A percentile compares a stretch with the other conserved stretches of the same genome.
These are phyloP conservation scores for Saccharomyces hybrid DNA, from an alignment of 1,139 yeast species.

Conservation along the genomic window DNA sequence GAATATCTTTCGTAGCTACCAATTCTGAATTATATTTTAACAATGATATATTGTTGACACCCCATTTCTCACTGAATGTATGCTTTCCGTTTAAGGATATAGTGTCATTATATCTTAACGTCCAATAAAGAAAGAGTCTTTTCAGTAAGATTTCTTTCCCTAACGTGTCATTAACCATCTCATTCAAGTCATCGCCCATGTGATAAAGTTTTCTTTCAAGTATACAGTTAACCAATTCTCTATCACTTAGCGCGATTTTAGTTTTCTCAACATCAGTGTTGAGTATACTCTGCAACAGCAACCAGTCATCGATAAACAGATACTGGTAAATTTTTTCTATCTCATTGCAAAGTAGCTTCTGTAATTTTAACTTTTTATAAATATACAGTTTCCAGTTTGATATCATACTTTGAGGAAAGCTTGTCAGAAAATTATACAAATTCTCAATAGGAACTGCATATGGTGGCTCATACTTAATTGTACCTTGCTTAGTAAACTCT, in stretches of 20 bases:
- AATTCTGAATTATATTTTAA: slow-evolving; percentile 15
- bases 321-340: slow-evolving; percentile 20
- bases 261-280: slow-evolving; percentile 2
- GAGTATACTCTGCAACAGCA: slow-evolving; percentile 16
- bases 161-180: slow-evolving; percentile 16
- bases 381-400: slow-evolving; percentile 18
- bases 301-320: slow-evolving; percentile 27
- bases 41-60: slow-evolving; percentile 23
- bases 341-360: slow-evolving; percentile 13
- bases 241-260: slow-evolving; percentile 11
- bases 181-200: slow-evolving; percentile 24
- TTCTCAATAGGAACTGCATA: slow-evolving; percentile 4
- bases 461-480: slow-evolving; percentile 1
- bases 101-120: slow-evolving; percentile 23
- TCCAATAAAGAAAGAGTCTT: slow-evolving; percentile 25
- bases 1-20: slow-evolving; percentile 3
- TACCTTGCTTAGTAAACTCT: not conserved
- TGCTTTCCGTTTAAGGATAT: slow-evolving; percentile 9
- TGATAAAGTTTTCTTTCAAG: slow-evolving; percentile 25
- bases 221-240: slow-evolving; percentile 26
- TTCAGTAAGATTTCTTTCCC: slow-evolving; percentile 19
- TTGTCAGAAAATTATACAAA: not conserved
- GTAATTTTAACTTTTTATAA: slow-evolving; percentile 13
- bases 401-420: slow-evolving; percentile 2
- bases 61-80: slow-evolving; percentile 28